Conservation (phyloP, 2,329 filamentous ascomycete genomes). For the Trichoderma semiorbis region DNA sequence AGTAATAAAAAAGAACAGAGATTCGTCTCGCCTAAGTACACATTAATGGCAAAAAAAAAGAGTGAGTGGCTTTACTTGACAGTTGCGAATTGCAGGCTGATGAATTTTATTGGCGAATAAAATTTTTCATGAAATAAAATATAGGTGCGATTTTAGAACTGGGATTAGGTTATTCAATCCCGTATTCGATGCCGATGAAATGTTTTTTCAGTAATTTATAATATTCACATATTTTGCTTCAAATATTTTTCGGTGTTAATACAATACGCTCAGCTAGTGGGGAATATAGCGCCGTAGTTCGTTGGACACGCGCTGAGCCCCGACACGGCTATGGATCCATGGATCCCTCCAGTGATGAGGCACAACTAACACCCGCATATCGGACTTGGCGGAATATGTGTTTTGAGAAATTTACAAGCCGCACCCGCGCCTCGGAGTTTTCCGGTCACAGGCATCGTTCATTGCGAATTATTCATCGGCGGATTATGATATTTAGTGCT, state of each 20-base stretch:
- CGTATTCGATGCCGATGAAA: background rate
- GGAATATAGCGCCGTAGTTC: background rate
- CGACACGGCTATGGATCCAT: background rate
- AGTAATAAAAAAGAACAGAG: background rate
- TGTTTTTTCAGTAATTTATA: background rate
- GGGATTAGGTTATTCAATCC: background rate
- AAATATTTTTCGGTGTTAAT: background rate
- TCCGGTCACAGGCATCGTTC: background rate
- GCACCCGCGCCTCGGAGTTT: background rate
- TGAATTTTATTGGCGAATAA: background rate
- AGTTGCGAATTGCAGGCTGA: background rate
- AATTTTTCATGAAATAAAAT: background rate
- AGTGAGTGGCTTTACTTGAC: background rate
- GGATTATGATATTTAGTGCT: background rate
- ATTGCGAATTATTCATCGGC: background rate
- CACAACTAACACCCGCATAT: background rate
- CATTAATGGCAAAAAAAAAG: background rate
- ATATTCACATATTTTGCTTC: background rate
- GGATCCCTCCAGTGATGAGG: background rate
- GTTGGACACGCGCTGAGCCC: background rate
- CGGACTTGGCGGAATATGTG: background rate
- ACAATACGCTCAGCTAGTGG: background rate
- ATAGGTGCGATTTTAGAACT: background rate
- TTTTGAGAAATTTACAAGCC: background rate
- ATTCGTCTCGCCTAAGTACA: background rate